Base-by-base conservation (phyloP, 768 basidiomycete species). In the Termitomyces sp. region DNA sequence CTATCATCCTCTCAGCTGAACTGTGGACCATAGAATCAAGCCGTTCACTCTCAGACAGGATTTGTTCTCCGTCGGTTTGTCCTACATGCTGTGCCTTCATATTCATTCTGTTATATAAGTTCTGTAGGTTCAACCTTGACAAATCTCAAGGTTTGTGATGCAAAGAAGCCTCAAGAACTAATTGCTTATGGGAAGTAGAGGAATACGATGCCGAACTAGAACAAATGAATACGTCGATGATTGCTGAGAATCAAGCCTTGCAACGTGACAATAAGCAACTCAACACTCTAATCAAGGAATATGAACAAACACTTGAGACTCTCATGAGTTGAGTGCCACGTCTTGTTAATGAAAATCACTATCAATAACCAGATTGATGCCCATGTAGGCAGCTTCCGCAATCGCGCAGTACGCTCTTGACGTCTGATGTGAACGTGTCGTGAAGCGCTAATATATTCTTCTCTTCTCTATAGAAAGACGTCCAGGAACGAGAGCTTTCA, bases 241-340 rank as follows among this genome's bases (percentile, higher is more conserved):
- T 81, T 5, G 73, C 81, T 23, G 95, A 99, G 70, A 99, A 98
- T 68, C 87, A 90, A 63, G 73, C 76, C 6, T 76, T 99, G 42
- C 84, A 91, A 65, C 84, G 96, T 63, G 97, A 98, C 74, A 99
- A 98, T 77, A 96, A 97, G 69, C 96, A 98, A 64, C 80, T 99
- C 32, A 91, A 88, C 62, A 76, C 81, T 5, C 77, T 99, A 53
- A 87, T 98, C 65, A 95, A 95, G 65, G 97, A 99, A 69, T 98
- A 97, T 66, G 97, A 99, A 69, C 90, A 92, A 67, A 98, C 96
- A 0, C 75, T 99, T 32, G 97, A 99, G 71, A 90, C 82, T 7
- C 84, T 98, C 43, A 99, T 99, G 97, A 83, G 86, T 79, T 70
- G 62, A 66, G 66, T 58, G 62, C 57, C 45, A 38, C 45, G 42